Base-by-base conservation (phyloP, 345 rosid genomes). In the Excoecaria agallocha region DNA sequence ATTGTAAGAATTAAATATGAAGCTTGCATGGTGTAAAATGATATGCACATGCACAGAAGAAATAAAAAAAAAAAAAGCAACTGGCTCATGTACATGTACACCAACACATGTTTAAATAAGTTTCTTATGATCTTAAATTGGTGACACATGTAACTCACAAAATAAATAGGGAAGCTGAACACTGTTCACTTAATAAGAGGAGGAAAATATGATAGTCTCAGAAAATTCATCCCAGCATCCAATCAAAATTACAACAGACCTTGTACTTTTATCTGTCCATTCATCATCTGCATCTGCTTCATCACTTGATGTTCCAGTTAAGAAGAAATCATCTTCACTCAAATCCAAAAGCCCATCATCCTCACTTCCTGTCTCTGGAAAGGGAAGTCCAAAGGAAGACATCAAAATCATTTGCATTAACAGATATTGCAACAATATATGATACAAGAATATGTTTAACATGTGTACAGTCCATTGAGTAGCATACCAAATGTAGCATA, bases 281-380 rank as follows among this genome's bases (percentile, higher is more conserved):
- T 95, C 99, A 80, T 95, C 97, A 84, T 95, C 97, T 24, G 98
- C 99, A 73, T 95, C 94, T 51, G 93, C 99, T 85, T 95, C 99
- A 84, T 95, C 97, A 77, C 98, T 95, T 48, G 99, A 93, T 80
- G 89, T 90, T 84, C 97, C 97, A 81, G 80, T 69, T 61, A 91
- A 77, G 80, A 95, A 95, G 86, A 93, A 93, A 82, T 93, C 97
- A 83, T 95, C 99, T 73, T 95, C 99, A 79, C 96, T 95, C 84
- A 90, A 81, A 82, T 93, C 98, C 81, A 93, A 84, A 80, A 86
- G 89, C 63, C 98, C 97, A 83, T 95, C 99, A 79, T 93, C 99
- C 85, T 95, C 99, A 74, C 99, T 95, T 68, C 99, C 99, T 2
- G 99, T 96, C 87, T 96, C 99, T 96, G 92, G 72, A 58, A 71